Conservation (phyloP, 140 eudicot species). For the Flaveria floridana region DNA sequence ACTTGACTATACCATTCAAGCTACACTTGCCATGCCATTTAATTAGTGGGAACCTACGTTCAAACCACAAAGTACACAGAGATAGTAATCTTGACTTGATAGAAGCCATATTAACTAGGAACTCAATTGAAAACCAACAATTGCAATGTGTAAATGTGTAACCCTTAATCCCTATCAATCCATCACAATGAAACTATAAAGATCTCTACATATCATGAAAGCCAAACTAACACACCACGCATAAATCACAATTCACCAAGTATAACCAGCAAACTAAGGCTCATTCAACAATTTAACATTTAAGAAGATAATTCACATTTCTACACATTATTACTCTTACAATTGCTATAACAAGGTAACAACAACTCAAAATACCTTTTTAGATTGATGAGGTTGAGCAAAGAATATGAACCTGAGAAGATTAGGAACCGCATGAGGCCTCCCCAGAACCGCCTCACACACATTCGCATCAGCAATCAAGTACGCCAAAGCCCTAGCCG, state of each 20-base stretch:
- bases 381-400: conserved; percentile 69
- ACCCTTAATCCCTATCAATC: not conserved
- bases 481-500: conserved; percentile 93
- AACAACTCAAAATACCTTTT: conserved; percentile 47
- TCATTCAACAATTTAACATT: conserved; percentile 11
- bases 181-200: not conserved
- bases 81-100: not conserved
- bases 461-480: conserved; percentile 79
- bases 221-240: conserved; percentile 7
- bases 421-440: conserved; percentile 75
- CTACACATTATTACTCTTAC: not conserved
- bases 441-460: conserved; percentile 54
- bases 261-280: not conserved
- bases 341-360: not conserved
- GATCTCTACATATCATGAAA: not conserved
- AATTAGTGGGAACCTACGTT: not conserved
- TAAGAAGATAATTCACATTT: not conserved
- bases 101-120: conserved; percentile 12
- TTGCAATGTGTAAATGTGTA: not conserved
- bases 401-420: conserved; percentile 72
- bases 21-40: not conserved
- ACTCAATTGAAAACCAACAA: not conserved
- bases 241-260: not conserved
- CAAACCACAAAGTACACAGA: not conserved
- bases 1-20: not conserved